Percentiles rank a stretch among this genome's conserved stretches.
Conservation (phyloP, 495 filamentous ascomycete genomes). For the Lophiostoma macrostomum region DNA sequence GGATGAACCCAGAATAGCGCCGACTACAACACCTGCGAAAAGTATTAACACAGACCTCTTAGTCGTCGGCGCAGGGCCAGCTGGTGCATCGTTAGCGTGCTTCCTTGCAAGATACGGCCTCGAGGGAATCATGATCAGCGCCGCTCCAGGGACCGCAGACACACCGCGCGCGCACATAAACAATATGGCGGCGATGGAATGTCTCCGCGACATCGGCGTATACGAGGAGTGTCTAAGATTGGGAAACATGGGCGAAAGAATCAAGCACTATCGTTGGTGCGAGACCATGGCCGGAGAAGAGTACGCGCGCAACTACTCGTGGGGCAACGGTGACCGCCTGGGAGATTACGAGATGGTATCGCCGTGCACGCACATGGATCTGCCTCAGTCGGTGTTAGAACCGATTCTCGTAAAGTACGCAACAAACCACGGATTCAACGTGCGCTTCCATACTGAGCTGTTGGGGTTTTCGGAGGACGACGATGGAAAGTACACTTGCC, state of each 20-base stretch:
- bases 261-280: conserved; percentile 54
- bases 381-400: conserved; percentile 48
- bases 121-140: conserved; percentile 49
- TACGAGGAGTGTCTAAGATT: conserved; percentile 45
- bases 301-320: conserved; percentile 51
- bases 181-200: conserved; percentile 60
- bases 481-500: conserved; percentile 38
- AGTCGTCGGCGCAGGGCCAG: conserved; percentile 57
- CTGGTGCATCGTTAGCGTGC: conserved; percentile 53
- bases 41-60: conserved; percentile 48
- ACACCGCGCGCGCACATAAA: conserved; percentile 58
- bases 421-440: conserved; percentile 40
- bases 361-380: conserved; percentile 45
- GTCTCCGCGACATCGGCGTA: conserved; percentile 55
- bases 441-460: conserved; percentile 45
- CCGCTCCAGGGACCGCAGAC: conserved; percentile 47
- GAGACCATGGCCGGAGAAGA: conserved; percentile 55
- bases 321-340: conserved; percentile 48
- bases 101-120: conserved; percentile 53
- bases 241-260: conserved; percentile 42
- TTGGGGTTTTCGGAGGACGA: conserved; percentile 35
- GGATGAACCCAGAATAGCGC: too few species aligned
- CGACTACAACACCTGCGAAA: too few species aligned
- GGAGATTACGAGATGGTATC: conserved; percentile 52
- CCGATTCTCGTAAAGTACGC: conserved; percentile 46